Conservation (phyloP, 2,329 filamentous ascomycete genomes). For the Microdochium paspali region DNA sequence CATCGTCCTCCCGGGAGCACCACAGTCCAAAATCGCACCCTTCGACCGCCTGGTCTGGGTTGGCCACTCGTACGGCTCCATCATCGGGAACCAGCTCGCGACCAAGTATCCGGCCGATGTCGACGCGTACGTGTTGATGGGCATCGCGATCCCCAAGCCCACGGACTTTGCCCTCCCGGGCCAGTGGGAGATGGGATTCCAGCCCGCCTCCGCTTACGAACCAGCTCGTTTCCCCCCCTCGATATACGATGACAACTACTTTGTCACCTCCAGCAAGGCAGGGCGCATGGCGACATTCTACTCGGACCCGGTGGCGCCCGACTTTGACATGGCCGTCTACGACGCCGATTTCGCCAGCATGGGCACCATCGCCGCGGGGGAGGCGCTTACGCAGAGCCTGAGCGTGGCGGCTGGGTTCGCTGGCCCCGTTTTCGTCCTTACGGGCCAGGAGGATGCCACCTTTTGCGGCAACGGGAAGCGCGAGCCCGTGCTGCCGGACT, state of each 20-base stretch:
- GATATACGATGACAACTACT: neutral
- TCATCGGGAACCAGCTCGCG: conserved; percentile 11
- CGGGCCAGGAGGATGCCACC: conserved; percentile 8
- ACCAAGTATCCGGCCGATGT: conserved; percentile 13
- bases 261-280: neutral
- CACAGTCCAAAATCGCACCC: neutral
- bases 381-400: conserved; percentile 4
- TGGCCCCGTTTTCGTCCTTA: conserved; percentile 6
- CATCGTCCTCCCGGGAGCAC: conserved; percentile 5
- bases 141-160: conserved; percentile 8
- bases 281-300: neutral
- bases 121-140: conserved; percentile 15
- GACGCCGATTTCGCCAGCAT: conserved; percentile 4
- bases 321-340: conserved; percentile 3
- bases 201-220: neutral
- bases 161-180: neutral
- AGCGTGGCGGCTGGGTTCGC: conserved; percentile 1
- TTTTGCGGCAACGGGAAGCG: conserved; percentile 4
- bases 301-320: too few relatives aligned
- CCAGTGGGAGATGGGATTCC: neutral
- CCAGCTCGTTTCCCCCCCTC: conserved; percentile 1
- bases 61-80: conserved; percentile 15
- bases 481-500: neutral
- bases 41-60: conserved; percentile 15
- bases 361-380: conserved; percentile 9